These are phyloP conservation scores for Pestalotiopsis fici DNA, from an alignment of 2,329 filamentous ascomycete species.

Conservation along the genomic window DNA sequence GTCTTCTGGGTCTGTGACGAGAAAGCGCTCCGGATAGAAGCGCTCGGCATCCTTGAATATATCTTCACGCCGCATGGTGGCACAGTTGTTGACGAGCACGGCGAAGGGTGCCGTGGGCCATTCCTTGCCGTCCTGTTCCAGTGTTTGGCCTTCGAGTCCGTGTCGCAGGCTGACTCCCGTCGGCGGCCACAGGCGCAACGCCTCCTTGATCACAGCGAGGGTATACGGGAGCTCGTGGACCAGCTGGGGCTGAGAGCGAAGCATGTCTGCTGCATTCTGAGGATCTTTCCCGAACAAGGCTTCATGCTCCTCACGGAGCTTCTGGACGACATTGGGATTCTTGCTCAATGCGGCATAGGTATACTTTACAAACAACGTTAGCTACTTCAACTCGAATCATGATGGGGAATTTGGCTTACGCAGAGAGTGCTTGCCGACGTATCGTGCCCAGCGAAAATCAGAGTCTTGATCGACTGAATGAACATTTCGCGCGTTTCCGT, in stretches of 20 bases:
- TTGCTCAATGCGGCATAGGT: neutral
- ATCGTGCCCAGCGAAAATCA: too few relatives aligned
- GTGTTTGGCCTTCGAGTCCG: constrained; percentile 6
- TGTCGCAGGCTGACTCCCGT: constrained; percentile 2
- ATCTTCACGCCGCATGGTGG: constrained; percentile 8
- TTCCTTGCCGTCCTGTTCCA: neutral
- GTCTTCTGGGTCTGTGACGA: constrained; percentile 4
- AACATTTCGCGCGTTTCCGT: too few relatives aligned
- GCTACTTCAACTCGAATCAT: too few relatives aligned
- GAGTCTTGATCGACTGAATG: too few relatives aligned
- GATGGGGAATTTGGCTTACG: too few relatives aligned
- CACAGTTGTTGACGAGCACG: constrained; percentile 11
- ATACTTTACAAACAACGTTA: too few relatives aligned
- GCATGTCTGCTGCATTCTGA: neutral
- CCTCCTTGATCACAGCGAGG: constrained; percentile 11
- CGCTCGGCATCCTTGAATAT: too few relatives aligned
- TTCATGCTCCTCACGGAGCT: neutral
- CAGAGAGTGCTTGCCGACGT: too few relatives aligned
- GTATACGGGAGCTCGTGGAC: neutral
- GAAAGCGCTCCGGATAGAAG: constrained; percentile 15
- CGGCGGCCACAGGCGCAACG: constrained; percentile 12
- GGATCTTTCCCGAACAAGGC: neutral
- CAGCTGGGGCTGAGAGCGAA: neutral
- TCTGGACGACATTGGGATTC: neutral
- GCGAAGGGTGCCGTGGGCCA: constrained; percentile 8